Conservation (phyloP, 2,329 filamentous ascomycete genomes). For the Hypoxylon sp. region DNA sequence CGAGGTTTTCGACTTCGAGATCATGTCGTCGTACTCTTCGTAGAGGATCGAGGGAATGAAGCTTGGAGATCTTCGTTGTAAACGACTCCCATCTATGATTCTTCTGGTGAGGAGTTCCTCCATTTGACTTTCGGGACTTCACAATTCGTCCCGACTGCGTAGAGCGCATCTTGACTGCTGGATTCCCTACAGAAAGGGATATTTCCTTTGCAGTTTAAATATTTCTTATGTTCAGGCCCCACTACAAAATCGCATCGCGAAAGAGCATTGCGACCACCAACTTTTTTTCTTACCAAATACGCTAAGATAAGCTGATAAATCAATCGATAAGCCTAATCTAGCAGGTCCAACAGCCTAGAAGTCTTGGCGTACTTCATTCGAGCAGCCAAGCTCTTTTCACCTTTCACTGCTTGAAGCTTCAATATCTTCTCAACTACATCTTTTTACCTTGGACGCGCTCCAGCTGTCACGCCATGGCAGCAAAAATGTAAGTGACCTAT, state of each 20-base stretch:
- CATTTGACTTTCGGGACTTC: slow-evolving; percentile 79
- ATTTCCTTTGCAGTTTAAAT: slow-evolving; percentile 26
- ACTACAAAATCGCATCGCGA: slow-evolving; percentile 37
- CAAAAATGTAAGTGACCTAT: slow-evolving; percentile 62
- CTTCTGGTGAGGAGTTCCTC: slow-evolving; percentile 80
- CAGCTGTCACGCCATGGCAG: slow-evolving; percentile 58
- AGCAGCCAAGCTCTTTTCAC: not conserved
- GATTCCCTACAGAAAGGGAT: slow-evolving; percentile 18
- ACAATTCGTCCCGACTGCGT: slow-evolving; percentile 76
- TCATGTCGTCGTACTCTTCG: slow-evolving; percentile 89
- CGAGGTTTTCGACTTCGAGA: slow-evolving; percentile 83
- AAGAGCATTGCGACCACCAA: slow-evolving; percentile 38
- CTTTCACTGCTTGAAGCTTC: slow-evolving; percentile 4
- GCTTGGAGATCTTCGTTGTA: slow-evolving; percentile 87
- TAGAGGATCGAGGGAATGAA: slow-evolving; percentile 91
- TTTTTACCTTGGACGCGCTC: not conserved
- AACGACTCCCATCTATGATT: slow-evolving; percentile 94
- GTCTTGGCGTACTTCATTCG: slow-evolving; percentile 1
- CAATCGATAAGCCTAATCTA: slow-evolving; percentile 15
- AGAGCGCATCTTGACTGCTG: slow-evolving; percentile 69
- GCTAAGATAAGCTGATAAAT: slow-evolving; percentile 47
- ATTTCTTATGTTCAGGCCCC: slow-evolving; percentile 42
- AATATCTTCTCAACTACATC: slow-evolving; percentile 24
- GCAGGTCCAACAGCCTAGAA: not conserved
- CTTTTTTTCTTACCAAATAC: slow-evolving; percentile 46